These are phyloP conservation scores for Chlorella variabilis DNA, from an alignment of 163 green algal species.

Conservation along the genomic window DNA sequence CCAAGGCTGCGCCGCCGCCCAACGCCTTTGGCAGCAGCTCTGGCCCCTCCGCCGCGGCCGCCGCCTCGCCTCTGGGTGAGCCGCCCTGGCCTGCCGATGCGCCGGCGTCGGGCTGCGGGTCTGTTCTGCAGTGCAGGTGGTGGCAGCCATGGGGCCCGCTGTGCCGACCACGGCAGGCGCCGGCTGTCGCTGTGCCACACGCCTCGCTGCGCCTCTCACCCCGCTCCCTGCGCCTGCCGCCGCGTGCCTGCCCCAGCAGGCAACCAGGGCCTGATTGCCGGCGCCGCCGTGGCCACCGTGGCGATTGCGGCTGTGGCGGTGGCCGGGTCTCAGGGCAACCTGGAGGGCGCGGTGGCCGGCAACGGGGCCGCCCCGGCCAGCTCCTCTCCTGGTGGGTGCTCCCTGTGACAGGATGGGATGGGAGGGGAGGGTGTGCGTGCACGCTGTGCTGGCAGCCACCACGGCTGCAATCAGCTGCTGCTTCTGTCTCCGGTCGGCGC, in stretches of 20 bases:
- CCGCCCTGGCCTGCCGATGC: neutral
- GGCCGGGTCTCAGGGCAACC: neutral
- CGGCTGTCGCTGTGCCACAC: too few relatives aligned
- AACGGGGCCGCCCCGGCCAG: neutral
- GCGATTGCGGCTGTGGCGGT: conserved; percentile 21
- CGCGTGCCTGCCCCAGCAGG: neutral
- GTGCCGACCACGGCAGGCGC: too few relatives aligned
- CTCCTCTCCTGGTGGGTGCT: neutral
- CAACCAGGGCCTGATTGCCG: conserved; percentile 29
- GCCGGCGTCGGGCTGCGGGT: too few relatives aligned
- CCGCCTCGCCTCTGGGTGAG: neutral
- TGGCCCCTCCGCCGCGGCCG: too few relatives aligned
- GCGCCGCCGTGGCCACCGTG: conserved; percentile 8
- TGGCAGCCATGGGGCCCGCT: too few relatives aligned
- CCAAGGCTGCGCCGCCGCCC: neutral
- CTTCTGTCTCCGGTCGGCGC: neutral
- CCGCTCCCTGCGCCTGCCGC: too few relatives aligned
- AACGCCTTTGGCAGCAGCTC: neutral
- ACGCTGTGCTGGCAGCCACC: neutral
- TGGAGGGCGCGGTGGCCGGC: conserved; percentile 4
- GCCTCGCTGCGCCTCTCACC: too few relatives aligned
- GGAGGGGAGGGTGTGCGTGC: too few relatives aligned
- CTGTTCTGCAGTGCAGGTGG: too few relatives aligned
- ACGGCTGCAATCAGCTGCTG: neutral
- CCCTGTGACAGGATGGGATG: too few relatives aligned